Evolutionary conservation across 1,139 yeast genomes (phyloP).

Genomic region (Saccharomyces hybrid): DNA sequence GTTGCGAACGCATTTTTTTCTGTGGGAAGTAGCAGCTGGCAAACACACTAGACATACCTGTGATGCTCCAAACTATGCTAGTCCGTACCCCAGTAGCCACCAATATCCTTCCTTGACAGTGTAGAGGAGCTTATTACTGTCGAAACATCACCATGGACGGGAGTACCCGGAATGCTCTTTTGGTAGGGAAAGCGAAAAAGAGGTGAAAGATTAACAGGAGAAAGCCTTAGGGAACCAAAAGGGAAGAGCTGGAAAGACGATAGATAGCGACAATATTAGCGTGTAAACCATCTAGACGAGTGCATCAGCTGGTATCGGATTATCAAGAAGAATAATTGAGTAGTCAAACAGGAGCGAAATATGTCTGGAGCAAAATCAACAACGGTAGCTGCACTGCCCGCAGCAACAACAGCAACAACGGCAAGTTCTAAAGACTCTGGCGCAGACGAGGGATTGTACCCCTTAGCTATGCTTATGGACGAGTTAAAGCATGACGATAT

Average conservation of each 20-base stretch:
- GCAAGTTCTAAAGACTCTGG: neutral
- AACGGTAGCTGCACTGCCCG: neutral
- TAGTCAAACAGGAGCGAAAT: neutral
- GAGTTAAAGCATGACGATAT: slow-evolving; percentile 95
- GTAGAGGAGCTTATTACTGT: neutral
- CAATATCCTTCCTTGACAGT: neutral
- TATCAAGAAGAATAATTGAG: neutral
- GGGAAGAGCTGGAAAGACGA: neutral
- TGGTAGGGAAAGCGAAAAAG: neutral
- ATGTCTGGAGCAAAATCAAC: neutral
- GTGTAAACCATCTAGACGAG: neutral
- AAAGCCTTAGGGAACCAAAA: neutral
- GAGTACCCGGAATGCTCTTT: neutral
- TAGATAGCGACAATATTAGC: neutral
- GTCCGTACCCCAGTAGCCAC: too few species aligned
- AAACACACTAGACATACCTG: too few species aligned
- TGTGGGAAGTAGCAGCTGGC: too few species aligned
- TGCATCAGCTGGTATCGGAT: neutral
- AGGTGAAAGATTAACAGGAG: neutral
- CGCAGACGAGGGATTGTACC: slow-evolving; percentile 57
- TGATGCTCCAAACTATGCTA: too few species aligned
- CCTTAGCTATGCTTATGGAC: slow-evolving; percentile 92
- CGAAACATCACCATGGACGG: neutral
- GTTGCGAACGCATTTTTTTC: too few species aligned
- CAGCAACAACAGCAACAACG: slow-evolving; percentile 5